These are phyloP conservation scores for Debaryomyces subglobosus DNA, from an alignment of 1,139 yeast genomes.

Conservation along the genomic window DNA sequence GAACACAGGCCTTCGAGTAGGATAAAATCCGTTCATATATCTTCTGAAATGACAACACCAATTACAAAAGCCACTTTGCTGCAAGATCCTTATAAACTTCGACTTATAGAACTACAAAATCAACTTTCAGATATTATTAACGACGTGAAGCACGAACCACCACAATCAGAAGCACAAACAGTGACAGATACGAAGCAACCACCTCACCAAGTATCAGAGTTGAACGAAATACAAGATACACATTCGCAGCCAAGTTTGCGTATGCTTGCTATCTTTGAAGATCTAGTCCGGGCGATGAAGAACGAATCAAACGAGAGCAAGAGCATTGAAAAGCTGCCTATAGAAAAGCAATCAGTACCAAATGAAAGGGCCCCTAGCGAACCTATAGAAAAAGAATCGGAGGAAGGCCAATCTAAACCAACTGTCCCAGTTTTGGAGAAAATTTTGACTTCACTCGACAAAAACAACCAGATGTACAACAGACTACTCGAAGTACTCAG, in stretches of 20 bases:
- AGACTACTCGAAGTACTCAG: slow-evolving; percentile 13
- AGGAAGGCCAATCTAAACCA: neutral
- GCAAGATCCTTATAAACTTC: slow-evolving; percentile 5
- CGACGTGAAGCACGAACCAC: slow-evolving; percentile 12
- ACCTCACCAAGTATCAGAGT: neutral
- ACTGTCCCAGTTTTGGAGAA: slow-evolving; percentile 6
- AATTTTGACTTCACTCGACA: slow-evolving; percentile 10
- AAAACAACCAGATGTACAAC: slow-evolving; percentile 18
- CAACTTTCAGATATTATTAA: slow-evolving; percentile 20
- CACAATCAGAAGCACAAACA: neutral
- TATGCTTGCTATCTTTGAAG: slow-evolving; percentile 8
- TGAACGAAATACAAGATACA: neutral
- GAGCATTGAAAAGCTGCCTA: neutral
- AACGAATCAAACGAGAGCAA: neutral
- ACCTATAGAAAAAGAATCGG: neutral
- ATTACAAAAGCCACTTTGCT: neutral
- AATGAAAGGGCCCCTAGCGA: neutral
- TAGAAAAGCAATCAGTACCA: neutral
- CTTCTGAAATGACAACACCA: neutral
- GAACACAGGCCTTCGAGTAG: neutral
- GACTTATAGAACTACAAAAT: slow-evolving; percentile 18
- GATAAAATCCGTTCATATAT: neutral
- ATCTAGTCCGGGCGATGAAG: slow-evolving; percentile 3
- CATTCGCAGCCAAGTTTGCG: slow-evolving; percentile 3
- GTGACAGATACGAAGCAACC: neutral